Conservation (phyloP, 495 filamentous ascomycete species). For the Niebla homalea region DNA sequence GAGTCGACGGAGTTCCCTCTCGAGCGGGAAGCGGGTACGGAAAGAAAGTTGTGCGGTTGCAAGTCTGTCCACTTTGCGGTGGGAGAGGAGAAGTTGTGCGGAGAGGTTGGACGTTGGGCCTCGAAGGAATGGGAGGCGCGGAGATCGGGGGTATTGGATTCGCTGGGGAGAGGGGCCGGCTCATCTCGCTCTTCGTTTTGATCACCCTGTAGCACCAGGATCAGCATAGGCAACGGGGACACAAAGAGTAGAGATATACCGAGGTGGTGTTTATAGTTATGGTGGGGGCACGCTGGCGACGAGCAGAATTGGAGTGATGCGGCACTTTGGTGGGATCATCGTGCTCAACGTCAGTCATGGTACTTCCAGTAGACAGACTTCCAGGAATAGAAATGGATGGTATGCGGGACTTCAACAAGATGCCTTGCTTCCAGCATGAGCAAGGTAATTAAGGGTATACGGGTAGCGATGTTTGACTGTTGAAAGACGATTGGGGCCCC, state of each 20-base stretch:
- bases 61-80: constrained; percentile 34
- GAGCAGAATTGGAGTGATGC: constrained; percentile 1
- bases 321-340: constrained; percentile 6
- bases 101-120: constrained; percentile 65
- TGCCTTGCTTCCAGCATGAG: too few species aligned
- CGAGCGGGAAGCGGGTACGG: constrained; percentile 47
- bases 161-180: constrained; percentile 6
- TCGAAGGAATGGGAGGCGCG: constrained; percentile 56
- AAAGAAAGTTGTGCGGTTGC: constrained; percentile 42
- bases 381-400: too few species aligned
- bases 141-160: constrained; percentile 42
- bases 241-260: constrained; percentile 29
- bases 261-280: constrained; percentile 68
- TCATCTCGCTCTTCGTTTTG: constrained; percentile 11
- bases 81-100: constrained; percentile 77
- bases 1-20: constrained; percentile 55
- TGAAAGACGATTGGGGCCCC: too few species aligned
- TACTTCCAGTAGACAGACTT: not conserved
- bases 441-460: too few species aligned
- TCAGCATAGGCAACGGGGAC: constrained; percentile 15
- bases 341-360: constrained; percentile 15
- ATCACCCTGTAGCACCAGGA: constrained; percentile 20
- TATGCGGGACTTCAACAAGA: too few species aligned
- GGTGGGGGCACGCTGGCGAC: constrained; percentile 42
- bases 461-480: too few species aligned